These are phyloP conservation scores for Macrocybe sp. DNA, from an alignment of 1,284 basidiomycete species.

Conservation along the genomic window DNA sequence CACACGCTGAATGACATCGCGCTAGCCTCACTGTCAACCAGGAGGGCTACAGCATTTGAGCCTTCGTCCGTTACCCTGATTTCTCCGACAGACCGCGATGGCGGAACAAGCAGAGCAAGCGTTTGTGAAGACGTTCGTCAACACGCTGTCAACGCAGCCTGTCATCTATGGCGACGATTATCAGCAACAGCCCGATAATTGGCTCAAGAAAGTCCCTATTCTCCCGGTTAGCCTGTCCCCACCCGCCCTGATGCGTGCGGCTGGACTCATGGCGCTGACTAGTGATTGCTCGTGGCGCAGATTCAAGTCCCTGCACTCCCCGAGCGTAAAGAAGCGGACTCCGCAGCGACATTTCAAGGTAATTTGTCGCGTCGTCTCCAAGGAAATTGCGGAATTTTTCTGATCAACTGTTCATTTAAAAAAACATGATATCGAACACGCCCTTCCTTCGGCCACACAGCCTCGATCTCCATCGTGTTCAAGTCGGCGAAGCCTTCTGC, in stretches of 20 bases:
- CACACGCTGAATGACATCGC: not conserved
- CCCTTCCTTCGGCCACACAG: constrained; percentile 23
- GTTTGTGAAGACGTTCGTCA: constrained; percentile 72
- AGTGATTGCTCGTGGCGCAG: constrained; percentile 27
- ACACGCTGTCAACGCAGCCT: constrained; percentile 63
- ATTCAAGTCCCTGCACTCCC: constrained; percentile 56
- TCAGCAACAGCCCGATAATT: constrained; percentile 67
- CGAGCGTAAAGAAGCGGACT: constrained; percentile 33
- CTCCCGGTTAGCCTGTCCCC: constrained; percentile 48
- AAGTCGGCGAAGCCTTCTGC: constrained; percentile 88
- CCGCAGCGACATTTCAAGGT: constrained; percentile 30
- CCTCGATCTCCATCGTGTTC: constrained; percentile 69
- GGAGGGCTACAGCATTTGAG: not conserved
- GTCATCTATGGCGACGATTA: constrained; percentile 73
- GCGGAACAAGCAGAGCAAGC: constrained; percentile 57
- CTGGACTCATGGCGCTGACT: constrained; percentile 2
- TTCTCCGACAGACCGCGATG: constrained; percentile 17
- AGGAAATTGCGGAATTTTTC: constrained; percentile 12
- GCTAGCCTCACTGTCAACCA: not conserved
- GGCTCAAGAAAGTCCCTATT: constrained; percentile 70
- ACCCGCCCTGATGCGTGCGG: not conserved
- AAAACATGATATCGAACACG: constrained; percentile 1
- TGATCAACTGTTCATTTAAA: not conserved
- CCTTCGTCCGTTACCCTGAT: not conserved
- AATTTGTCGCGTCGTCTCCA: constrained; percentile 6